phyloP scores from a whole-genome alignment of 1,284 basidiomycete genomes.

The Austroboletus niveus region DNA sequence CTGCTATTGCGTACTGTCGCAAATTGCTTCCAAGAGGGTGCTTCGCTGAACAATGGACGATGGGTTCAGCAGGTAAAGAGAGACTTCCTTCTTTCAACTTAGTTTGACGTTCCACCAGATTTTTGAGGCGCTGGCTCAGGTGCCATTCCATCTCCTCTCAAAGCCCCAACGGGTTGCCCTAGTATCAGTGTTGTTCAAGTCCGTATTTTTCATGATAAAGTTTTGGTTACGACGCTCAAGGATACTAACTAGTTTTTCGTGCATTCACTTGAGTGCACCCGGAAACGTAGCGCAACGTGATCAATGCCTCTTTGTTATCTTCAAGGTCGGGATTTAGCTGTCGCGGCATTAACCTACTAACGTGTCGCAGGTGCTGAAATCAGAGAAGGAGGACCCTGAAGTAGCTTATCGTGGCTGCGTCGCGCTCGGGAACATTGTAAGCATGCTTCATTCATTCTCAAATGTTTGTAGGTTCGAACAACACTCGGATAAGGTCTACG shows the following conservation, averaged over 20 bases:
- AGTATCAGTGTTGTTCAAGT: slow-evolving; percentile 84
- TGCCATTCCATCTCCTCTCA: slow-evolving; percentile 54
- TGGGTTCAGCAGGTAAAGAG: slow-evolving; percentile 53
- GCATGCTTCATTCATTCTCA: slow-evolving; percentile 26
- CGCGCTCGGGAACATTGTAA: slow-evolving; percentile 85
- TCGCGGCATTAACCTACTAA: slow-evolving; percentile 10
- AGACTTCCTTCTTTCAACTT: not conserved
- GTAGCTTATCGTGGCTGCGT: slow-evolving; percentile 83
- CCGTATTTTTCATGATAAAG: slow-evolving; percentile 22
- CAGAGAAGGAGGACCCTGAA: slow-evolving; percentile 77
- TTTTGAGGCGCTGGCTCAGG: slow-evolving; percentile 49
- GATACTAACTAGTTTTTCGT: slow-evolving; percentile 53
- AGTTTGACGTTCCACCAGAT: slow-evolving; percentile 41
- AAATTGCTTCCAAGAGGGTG: slow-evolving; percentile 71
- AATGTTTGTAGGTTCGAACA: not conserved
- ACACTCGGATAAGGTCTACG: slow-evolving; percentile 42
- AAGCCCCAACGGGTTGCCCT: slow-evolving; percentile 74
- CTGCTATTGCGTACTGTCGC: slow-evolving; percentile 81
- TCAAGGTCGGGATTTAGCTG: slow-evolving; percentile 40
- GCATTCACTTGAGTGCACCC: slow-evolving; percentile 45
- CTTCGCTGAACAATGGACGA: slow-evolving; percentile 39
- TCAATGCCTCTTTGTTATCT: slow-evolving; percentile 44
- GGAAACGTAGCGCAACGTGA: slow-evolving; percentile 35
- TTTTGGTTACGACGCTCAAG: slow-evolving; percentile 4
- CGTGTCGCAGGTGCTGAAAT: slow-evolving; percentile 53